These are phyloP conservation scores for Rhipidocladum racemiflorum DNA, from an alignment of 176 grass and related monocot species.

Conservation along the genomic window DNA sequence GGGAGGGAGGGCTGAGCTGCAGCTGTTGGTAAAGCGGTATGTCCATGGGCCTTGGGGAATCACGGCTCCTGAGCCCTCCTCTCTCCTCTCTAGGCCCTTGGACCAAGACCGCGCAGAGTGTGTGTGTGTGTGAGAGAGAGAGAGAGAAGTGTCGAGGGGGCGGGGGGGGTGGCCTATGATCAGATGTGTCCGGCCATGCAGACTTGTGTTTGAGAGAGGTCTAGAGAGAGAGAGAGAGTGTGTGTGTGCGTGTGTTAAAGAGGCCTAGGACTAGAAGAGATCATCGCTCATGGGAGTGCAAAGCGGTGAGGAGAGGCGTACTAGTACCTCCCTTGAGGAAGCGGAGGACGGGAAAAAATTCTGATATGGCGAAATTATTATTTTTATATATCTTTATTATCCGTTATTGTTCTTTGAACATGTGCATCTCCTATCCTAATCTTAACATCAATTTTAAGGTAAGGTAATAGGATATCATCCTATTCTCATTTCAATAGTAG, in stretches of 20 bases:
- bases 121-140: background rate
- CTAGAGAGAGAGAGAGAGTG: too few species aligned
- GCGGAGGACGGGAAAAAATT: too few species aligned
- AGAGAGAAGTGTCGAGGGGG: background rate
- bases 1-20: constrained; percentile 46
- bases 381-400: too few species aligned
- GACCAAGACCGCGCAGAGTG: background rate
- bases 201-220: background rate
- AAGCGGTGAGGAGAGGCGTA: background rate
- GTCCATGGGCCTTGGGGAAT: constrained; percentile 46
- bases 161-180: constrained; percentile 33
- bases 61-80: constrained; percentile 9
- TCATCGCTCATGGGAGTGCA: constrained; percentile 1
- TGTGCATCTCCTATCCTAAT: too few species aligned
- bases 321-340: background rate
- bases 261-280: constrained; percentile 1
- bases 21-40: constrained; percentile 45
- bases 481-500: too few species aligned
- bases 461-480: too few species aligned
- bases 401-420: too few species aligned
- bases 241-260: too few species aligned
- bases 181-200: constrained; percentile 51
- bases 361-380: too few species aligned
- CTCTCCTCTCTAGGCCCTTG: constrained; percentile 29
- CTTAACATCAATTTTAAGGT: too few species aligned